These are phyloP conservation scores for Vinca minor DNA, from an alignment of 257 asterid genomes.

Conservation along the genomic window DNA sequence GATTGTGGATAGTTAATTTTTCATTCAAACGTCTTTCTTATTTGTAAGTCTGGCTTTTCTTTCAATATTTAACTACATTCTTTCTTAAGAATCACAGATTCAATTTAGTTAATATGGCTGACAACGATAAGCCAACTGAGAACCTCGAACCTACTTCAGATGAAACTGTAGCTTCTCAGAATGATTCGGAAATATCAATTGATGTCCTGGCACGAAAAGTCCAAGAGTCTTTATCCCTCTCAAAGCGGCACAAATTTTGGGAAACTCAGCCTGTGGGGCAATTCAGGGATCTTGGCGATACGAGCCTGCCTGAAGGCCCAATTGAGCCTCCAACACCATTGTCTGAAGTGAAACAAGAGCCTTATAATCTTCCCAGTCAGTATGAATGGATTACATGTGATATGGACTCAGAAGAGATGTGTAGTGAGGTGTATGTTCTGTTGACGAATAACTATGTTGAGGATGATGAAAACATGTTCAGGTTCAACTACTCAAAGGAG, in stretches of 20 bases:
- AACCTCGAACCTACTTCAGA: constrained; percentile 30
- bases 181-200: constrained; percentile 36
- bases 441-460: constrained; percentile 43
- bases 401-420: constrained; percentile 36
- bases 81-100: neutral
- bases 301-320: constrained; percentile 44
- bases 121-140: constrained; percentile 31
- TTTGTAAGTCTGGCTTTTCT: neutral
- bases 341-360: constrained; percentile 50
- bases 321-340: constrained; percentile 38
- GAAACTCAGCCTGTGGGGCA: constrained; percentile 60
- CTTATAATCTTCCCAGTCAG: constrained; percentile 45
- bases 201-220: constrained; percentile 48
- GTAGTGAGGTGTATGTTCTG: constrained; percentile 43
- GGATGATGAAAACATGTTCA: constrained; percentile 48
- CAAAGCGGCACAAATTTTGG: constrained; percentile 50
- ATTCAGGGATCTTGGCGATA: constrained; percentile 35
- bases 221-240: constrained; percentile 63
- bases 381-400: constrained; percentile 48
- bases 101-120: constrained; percentile 35
- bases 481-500: constrained; percentile 50
- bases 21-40: neutral
- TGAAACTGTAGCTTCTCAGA: constrained; percentile 29
- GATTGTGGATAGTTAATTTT: neutral
- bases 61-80: neutral